Evolutionary conservation across 2,329 filamentous ascomycete species (phyloP), one percentile per base, ranked within the genome.

Genomic region (Eutypella sp.): DNA sequence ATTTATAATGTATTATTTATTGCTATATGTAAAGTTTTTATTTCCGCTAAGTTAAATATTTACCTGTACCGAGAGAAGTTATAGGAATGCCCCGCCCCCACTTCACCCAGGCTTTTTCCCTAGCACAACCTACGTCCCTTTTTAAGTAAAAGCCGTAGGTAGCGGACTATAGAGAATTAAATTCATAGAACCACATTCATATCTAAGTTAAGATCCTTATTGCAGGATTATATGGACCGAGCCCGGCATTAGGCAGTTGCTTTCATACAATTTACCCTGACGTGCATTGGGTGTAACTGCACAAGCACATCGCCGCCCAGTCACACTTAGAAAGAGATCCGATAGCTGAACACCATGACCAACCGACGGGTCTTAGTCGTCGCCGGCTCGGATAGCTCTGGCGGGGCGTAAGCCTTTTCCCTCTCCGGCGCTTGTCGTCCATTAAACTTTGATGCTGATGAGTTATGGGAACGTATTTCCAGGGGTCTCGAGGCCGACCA

Each of bases 401-500:
- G 85, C 53, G 85, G 85, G 68, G 85, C 85, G 81, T 87, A 74
- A 70, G 83, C 77, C 44, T 45, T 42, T 34, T 43, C 45, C 23
- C 20, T 16, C 18, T 34, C 11, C 31, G n/a, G n/a, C n/a, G n/a
- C n/a, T n/a, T n/a, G n/a, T n/a, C n/a, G n/a, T n/a, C n/a, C n/a
- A n/a, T n/a, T n/a, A n/a, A n/a, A n/a, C n/a, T n/a, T n/a, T n/a
- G n/a, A n/a, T n/a, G n/a, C n/a, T n/a, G n/a, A n/a, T n/a, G n/a
- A n/a, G n/a, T n/a, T n/a, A n/a, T n/a, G n/a, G n/a, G n/a, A n/a
- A n/a, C n/a, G n/a, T n/a, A n/a, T 5, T 16, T 20, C 25, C 59
- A 96, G 91, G 46, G 93, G 92, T 42, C 81, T 99, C 27, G 92
- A 99, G 67, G 93, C 92, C 33, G 92, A 97, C 64, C 91, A 97